Evolutionary conservation across 2,329 filamentous ascomycete genomes (phyloP).

Genomic region (Myriosclerotinia curreyana): DNA sequence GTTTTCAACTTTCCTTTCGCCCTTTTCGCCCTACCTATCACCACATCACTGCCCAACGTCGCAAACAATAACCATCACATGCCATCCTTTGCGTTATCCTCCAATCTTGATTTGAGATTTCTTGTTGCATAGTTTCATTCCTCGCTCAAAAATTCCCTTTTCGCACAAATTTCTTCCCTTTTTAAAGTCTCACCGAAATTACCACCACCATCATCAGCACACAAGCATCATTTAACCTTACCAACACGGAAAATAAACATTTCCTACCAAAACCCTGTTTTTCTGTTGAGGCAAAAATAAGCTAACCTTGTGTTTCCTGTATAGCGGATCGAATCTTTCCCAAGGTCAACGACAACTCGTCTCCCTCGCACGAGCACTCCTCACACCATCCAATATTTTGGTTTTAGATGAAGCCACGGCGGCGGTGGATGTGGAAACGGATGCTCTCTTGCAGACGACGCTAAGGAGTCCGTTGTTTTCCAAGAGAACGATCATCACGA

Average conservation of each 20-base stretch:
- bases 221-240: neutral
- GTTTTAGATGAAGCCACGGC: constrained; percentile 96
- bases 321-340: constrained; percentile 83
- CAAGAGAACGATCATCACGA: constrained; percentile 95
- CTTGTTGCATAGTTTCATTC: constrained; percentile 4
- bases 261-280: neutral
- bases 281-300: constrained; percentile 2
- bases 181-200: constrained; percentile 10
- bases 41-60: constrained; percentile 25
- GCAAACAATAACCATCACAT: constrained; percentile 19
- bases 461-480: constrained; percentile 68
- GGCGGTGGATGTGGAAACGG: constrained; percentile 65
- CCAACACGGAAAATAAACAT: neutral
- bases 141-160: neutral
- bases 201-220: neutral
- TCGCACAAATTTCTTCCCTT: neutral
- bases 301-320: constrained; percentile 17
- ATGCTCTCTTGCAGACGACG: constrained; percentile 63
- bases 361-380: constrained; percentile 85
- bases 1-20: constrained; percentile 18
- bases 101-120: constrained; percentile 10
- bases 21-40: constrained; percentile 20
- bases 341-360: constrained; percentile 93
- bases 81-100: constrained; percentile 12
- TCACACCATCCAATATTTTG: constrained; percentile 94